Evolutionary conservation across 306 rosid genomes (phyloP).

Genomic region (Acacia melanoxylon): DNA sequence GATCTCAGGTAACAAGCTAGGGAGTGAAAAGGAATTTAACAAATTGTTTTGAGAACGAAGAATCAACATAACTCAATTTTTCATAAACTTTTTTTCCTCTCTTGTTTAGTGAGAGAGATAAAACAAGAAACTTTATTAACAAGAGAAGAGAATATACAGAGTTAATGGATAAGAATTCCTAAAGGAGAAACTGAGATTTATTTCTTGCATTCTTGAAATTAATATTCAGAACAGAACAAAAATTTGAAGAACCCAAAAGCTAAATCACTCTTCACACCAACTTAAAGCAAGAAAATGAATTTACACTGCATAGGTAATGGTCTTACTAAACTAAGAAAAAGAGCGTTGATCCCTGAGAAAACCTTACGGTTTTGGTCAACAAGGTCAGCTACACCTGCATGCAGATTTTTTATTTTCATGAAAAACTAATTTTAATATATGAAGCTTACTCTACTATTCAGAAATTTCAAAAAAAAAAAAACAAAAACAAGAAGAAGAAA

Average conservation of each 20-base stretch:
- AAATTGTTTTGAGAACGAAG: not conserved
- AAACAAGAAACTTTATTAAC: not conserved
- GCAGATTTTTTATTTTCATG: not conserved
- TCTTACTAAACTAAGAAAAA: conserved; percentile 80
- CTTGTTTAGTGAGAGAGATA: not conserved
- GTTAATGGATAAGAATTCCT: not conserved
- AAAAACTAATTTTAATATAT: conserved; percentile 17
- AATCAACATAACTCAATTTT: not conserved
- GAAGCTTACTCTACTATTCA: not conserved
- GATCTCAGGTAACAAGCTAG: not conserved
- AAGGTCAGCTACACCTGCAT: conserved; percentile 67
- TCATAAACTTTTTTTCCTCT: not conserved
- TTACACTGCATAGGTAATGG: conserved; percentile 22
- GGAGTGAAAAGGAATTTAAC: conserved; percentile 1
- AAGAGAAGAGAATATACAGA: not conserved
- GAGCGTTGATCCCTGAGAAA: conserved; percentile 66
- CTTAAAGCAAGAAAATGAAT: conserved; percentile 6
- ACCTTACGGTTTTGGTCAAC: conserved; percentile 74
- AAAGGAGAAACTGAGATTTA: not conserved
- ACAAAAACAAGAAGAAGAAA: no score
- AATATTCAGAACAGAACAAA: conserved; percentile 4
- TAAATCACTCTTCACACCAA: conserved; percentile 6
- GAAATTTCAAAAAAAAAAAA: not conserved
- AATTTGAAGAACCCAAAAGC: not conserved
- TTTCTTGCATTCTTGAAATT: conserved; percentile 1